These are phyloP conservation scores for Aphanomyces astaci DNA, from an alignment of 352 stramenopile species.

Conservation along the genomic window DNA sequence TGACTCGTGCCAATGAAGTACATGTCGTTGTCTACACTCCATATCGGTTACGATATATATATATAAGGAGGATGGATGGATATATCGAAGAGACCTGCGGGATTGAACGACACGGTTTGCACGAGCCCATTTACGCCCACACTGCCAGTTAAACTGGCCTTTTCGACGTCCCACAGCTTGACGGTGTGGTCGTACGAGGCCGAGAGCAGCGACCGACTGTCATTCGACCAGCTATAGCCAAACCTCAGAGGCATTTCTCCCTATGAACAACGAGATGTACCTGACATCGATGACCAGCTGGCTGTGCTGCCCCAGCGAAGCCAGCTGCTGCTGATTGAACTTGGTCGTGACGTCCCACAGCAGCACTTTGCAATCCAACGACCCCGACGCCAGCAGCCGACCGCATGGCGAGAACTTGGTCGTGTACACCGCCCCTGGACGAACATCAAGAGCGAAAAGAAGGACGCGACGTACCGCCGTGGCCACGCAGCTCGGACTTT, in stretches of 20 bases:
- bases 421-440: conserved; percentile 64
- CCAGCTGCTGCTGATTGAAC: conserved; percentile 81
- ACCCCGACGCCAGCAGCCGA: conserved; percentile 66
- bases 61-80: background rate
- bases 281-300: conserved; percentile 83
- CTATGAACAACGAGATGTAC: conserved; percentile 7
- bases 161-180: conserved; percentile 83
- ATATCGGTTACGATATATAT: conserved; percentile 13
- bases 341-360: conserved; percentile 85
- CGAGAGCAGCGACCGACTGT: conserved; percentile 63
- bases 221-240: conserved; percentile 58
- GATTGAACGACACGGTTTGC: conserved; percentile 78
- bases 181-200: conserved; percentile 83
- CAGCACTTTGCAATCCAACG: conserved; percentile 73
- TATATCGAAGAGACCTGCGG: conserved; percentile 33
- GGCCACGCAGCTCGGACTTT: conserved; percentile 70
- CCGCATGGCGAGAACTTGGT: conserved; percentile 81
- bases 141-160: conserved; percentile 52
- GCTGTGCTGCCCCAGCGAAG: conserved; percentile 56
- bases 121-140: conserved; percentile 69
- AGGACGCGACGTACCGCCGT: conserved; percentile 23
- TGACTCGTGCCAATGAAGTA: conserved; percentile 80
- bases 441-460: background rate
- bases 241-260: too few species aligned
- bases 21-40: conserved; percentile 57